Percentiles rank a stretch among this genome's conserved stretches.
Conservation (phyloP, 129 eudicot genomes). For the Heracleum sosnowskyi region DNA sequence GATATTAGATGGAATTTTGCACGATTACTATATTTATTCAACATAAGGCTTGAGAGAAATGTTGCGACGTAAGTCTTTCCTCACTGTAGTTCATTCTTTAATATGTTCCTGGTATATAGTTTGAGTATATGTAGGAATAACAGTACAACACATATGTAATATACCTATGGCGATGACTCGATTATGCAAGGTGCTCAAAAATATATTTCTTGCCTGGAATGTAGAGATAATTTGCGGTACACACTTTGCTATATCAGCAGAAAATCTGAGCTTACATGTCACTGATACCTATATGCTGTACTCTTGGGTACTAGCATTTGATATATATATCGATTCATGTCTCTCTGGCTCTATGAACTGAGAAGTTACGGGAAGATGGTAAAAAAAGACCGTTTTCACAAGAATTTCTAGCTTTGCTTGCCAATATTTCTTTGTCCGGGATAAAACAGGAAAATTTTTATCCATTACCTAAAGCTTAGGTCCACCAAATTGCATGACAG, state of each 20-base stretch:
- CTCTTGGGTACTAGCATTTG: not conserved
- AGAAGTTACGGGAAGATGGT: not conserved
- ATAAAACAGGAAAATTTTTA: not conserved
- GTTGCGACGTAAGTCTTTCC: constrained; percentile 76
- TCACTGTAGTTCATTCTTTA: not conserved
- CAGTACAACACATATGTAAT: not conserved
- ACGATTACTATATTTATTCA: constrained; percentile 71
- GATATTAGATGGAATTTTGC: constrained; percentile 77
- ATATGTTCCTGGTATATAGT: not conserved
- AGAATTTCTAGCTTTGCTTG: not conserved
- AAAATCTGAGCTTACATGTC: not conserved
- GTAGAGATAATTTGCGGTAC: not conserved
- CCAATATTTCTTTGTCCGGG: not conserved
- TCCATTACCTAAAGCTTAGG: not conserved
- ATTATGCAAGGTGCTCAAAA: not conserved
- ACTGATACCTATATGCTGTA: not conserved
- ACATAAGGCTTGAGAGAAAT: constrained; percentile 87
- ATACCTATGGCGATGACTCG: not conserved
- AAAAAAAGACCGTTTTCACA: not conserved
- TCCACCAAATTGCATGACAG: not conserved
- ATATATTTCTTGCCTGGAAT: not conserved
- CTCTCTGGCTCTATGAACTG: not conserved
- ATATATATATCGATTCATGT: not conserved
- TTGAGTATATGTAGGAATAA: not conserved
- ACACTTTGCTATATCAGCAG: not conserved